Evolutionary conservation across 495 filamentous ascomycete genomes (phyloP), one percentile per base, ranked within the genome.

Genomic region (Staphylotrichum tortipilum): DNA sequence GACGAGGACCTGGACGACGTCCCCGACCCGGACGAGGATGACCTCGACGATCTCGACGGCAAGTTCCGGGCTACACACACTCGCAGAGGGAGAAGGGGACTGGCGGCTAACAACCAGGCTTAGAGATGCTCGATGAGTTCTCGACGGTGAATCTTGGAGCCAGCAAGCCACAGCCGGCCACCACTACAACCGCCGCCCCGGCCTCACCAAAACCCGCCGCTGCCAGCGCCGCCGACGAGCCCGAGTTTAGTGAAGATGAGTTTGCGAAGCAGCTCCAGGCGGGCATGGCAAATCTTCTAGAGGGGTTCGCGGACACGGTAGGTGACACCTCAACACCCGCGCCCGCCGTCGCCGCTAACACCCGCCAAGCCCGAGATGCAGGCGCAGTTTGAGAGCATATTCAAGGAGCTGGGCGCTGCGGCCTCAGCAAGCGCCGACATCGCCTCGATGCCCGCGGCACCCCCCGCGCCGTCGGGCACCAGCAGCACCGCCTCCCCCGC

Each of bases 111-210:
- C 11, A 49, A 19, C 26, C 7, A 5, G 33, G 28, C 10, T 26
- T 55, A 95, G 89, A 96, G 41, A 81, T 96, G 64, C 83, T 98
- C 26, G 89, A 97, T 54, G 83, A 95, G 58, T 98, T 98, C 68
- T 74, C 81, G 14, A 58, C 75, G 9, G 68, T 75, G 3, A 78
- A 78, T 44, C 47, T 76, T 23, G 71, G 78, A 4, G 59, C 70
- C 51, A 68, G 75, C 24, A 74, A 79, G 61, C 51, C 70, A 21
- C 45, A 60, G 29, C n/a, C n/a, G n/a, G n/a, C n/a, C n/a, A n/a
- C n/a, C n/a, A n/a, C n/a, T n/a, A n/a, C n/a, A n/a, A n/a, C n/a
- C n/a, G 54, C 49, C 17, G 15, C 66, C 15, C 61, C 74, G 14
- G 72, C 54, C 9, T 70, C 73, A 33, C 63, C 63, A 34, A 68